Conservation (phyloP, 1,139 yeast genomes). For the Ogataea hybrid region DNA sequence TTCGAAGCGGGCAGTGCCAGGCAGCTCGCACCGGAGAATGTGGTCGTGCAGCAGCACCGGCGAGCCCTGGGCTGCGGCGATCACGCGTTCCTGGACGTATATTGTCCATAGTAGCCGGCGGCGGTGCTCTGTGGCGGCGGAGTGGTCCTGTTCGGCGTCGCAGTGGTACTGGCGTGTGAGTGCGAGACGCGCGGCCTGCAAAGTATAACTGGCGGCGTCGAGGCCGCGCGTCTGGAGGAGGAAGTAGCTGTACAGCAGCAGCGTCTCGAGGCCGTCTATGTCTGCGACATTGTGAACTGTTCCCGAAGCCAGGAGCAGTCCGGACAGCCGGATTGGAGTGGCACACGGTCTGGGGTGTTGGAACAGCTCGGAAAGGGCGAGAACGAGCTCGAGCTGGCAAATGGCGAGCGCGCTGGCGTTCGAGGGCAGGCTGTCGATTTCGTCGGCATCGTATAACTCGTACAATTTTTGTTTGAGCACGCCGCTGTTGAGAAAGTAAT, state of each 20-base stretch:
- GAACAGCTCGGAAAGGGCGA: constrained; percentile 2
- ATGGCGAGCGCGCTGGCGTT: not conserved
- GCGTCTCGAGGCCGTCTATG: constrained; percentile 71
- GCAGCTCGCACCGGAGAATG: constrained; percentile 65
- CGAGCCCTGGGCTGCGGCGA: constrained; percentile 73
- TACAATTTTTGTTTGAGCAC: constrained; percentile 56
- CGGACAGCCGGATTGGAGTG: constrained; percentile 30
- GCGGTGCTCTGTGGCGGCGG: constrained; percentile 68
- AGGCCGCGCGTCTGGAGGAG: constrained; percentile 74
- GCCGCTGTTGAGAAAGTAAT: constrained; percentile 78
- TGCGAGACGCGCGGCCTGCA: constrained; percentile 66
- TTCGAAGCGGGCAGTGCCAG: constrained; percentile 46
- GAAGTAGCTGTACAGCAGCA: constrained; percentile 68
- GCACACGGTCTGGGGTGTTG: constrained; percentile 22
- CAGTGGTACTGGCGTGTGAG: constrained; percentile 74
- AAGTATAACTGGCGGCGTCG: constrained; percentile 70
- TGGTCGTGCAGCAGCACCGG: constrained; percentile 72
- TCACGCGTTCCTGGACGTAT: constrained; percentile 75
- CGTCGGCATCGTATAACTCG: constrained; percentile 44
- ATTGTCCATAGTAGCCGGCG: constrained; percentile 85
- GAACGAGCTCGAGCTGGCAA: constrained; percentile 3
- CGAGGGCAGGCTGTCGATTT: not conserved
- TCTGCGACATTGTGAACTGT: constrained; percentile 62
- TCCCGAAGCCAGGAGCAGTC: too few species aligned
- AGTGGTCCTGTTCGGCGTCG: constrained; percentile 59